Conservation (phyloP, 2,329 filamentous ascomycete species). For the Tetracladium maxilliforme region DNA sequence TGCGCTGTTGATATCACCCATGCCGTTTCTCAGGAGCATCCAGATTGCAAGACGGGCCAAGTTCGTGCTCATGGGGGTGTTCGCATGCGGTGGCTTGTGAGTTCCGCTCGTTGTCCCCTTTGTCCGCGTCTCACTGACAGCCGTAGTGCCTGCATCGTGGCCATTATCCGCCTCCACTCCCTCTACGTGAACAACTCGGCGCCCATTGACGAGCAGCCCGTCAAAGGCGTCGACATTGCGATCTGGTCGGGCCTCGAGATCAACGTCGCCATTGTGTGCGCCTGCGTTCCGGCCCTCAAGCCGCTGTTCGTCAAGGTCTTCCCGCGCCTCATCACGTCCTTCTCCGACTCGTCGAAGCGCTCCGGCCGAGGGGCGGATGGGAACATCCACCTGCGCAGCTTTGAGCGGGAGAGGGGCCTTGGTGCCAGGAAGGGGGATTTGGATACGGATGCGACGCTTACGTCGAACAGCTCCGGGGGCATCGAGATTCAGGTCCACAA, state of each 20-base stretch:
- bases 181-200: no score
- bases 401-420: background rate
- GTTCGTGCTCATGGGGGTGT: conserved; percentile 7
- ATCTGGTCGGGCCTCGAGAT: conserved; percentile 31
- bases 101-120: conserved; percentile 4
- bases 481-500: no score
- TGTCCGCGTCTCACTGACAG: background rate
- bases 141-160: conserved; percentile 7
- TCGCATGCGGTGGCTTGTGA: conserved; percentile 10
- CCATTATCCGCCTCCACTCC: conserved; percentile 6
- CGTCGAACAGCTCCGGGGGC: no score
- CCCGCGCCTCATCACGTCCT: conserved; percentile 5
- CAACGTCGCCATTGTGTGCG: conserved; percentile 32
- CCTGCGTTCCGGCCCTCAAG: conserved; percentile 32
- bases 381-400: no score
- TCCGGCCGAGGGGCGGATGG: background rate
- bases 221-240: conserved; percentile 3
- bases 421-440: no score
- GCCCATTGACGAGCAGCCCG: no score
- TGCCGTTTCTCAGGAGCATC: conserved; percentile 6
- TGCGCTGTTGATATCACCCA: conserved; percentile 6
- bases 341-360: background rate
- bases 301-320: conserved; percentile 20
- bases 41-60: conserved; percentile 7
- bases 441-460: no score